Conservation (phyloP, 1,284 basidiomycete genomes). For the Trichosporon faecale region DNA sequence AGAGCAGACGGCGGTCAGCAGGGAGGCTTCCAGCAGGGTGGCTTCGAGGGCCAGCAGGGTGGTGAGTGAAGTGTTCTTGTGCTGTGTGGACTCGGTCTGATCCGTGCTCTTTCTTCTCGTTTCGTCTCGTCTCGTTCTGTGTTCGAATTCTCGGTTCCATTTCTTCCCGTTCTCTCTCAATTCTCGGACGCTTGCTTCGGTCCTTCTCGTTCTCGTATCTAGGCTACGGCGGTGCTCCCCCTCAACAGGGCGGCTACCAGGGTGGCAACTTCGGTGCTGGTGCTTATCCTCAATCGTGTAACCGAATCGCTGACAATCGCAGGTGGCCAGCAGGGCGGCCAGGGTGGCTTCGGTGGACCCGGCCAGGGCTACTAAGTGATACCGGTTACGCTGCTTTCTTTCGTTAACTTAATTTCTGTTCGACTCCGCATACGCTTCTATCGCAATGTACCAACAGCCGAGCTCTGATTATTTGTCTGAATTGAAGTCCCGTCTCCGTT, state of each 20-base stretch:
- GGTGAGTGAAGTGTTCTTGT: conserved; percentile 22
- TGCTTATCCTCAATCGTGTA: conserved; percentile 8
- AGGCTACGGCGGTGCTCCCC: conserved; percentile 23
- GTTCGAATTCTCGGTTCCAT: conserved; percentile 1
- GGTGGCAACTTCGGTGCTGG: conserved; percentile 32
- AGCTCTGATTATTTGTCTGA: conserved; percentile 11
- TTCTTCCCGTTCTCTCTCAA: conserved; percentile 10
- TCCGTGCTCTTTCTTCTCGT: conserved; percentile 11
- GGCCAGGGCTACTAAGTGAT: conserved; percentile 33
- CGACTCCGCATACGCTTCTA: conserved; percentile 11
- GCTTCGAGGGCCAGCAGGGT: conserved; percentile 39
- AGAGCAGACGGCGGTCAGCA: conserved; percentile 30
- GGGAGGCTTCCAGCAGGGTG: conserved; percentile 51
- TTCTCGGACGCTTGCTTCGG: conserved; percentile 3
- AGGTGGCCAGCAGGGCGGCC: conserved; percentile 29
- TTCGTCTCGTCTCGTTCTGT: conserved; percentile 9
- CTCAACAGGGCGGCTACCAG: conserved; percentile 25
- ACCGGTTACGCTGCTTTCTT: conserved; percentile 8
- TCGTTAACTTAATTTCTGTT: conserved; percentile 4
- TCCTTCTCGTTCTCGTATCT: conserved; percentile 2
- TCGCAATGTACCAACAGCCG: conserved; percentile 10
- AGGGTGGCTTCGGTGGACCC: conserved; percentile 35
- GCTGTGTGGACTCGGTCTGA: conserved; percentile 1
- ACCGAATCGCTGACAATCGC: conserved; percentile 19
- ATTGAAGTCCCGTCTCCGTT: conserved; percentile 14